These are phyloP conservation scores for Arachis hypogaea DNA, from an alignment of 306 rosid genomes.

Conservation along the genomic window DNA sequence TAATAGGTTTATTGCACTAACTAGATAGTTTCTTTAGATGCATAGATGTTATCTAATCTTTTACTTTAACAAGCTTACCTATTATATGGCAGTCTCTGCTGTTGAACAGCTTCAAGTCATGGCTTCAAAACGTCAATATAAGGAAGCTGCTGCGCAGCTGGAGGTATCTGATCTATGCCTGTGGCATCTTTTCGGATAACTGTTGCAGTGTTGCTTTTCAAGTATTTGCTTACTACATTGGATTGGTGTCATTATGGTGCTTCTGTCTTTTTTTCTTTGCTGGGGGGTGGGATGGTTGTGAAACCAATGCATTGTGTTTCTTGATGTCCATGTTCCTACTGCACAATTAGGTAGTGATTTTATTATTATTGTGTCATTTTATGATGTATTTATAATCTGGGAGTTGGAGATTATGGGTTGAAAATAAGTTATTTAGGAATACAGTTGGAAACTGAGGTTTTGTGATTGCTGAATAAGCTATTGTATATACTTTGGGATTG, in stretches of 20 bases:
- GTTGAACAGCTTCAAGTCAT: conserved; percentile 99
- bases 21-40: conserved; percentile 3
- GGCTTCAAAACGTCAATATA: conserved; percentile 98
- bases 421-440: conserved; percentile 9
- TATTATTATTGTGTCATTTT: conserved; percentile 28
- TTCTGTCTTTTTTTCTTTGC: background rate
- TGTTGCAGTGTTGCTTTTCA: conserved; percentile 5
- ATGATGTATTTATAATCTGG: conserved; percentile 6
- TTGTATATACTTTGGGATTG: background rate
- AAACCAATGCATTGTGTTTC: conserved; percentile 25
- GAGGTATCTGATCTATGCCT: conserved; percentile 62
- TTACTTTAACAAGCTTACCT: conserved; percentile 43
- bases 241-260: conserved; percentile 20
- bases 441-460: background rate
- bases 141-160: conserved; percentile 96
- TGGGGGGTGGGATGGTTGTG: background rate
- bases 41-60: conserved; percentile 8
- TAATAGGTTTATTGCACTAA: conserved; percentile 15
- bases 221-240: conserved; percentile 23
- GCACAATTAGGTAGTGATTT: conserved; percentile 12
- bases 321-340: background rate
- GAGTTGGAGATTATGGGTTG: conserved; percentile 14
- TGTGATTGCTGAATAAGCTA: conserved; percentile 14
- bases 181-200: conserved; percentile 2
- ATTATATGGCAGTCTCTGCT: conserved; percentile 85